Evolutionary conservation across 2,329 filamentous ascomycete species (phyloP).

Genomic region (Ophiostoma sp.): DNA sequence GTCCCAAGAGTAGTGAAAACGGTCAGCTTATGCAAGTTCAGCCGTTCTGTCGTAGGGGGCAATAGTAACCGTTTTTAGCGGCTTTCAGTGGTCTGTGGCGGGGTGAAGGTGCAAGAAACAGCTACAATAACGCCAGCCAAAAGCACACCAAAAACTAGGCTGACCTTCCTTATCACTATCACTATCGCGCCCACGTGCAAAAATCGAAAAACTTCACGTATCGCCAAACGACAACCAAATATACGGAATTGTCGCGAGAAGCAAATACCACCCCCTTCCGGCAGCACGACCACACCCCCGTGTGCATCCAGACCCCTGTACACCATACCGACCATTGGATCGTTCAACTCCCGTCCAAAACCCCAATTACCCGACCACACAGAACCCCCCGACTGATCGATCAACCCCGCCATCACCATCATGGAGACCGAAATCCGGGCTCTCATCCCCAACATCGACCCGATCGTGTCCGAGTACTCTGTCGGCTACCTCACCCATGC

Average conservation of each 20-base stretch:
- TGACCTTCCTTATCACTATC: background rate
- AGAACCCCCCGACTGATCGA: background rate
- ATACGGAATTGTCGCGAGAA: background rate
- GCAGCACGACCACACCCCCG: background rate
- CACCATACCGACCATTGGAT: too few species aligned
- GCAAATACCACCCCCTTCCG: background rate
- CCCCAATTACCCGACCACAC: background rate
- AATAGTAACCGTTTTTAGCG: background rate
- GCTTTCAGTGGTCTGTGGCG: background rate
- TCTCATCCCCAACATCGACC: slow-evolving; percentile 83
- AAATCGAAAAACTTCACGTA: slow-evolving; percentile 19
- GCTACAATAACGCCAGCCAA: background rate
- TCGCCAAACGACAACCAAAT: background rate
- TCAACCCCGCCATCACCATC: slow-evolving; percentile 53
- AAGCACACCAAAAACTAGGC: background rate
- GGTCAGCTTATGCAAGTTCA: slow-evolving; percentile 3
- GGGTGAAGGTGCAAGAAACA: background rate
- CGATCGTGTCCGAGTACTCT: slow-evolving; percentile 86
- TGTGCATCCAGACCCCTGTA: background rate
- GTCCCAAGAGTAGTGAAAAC: background rate
- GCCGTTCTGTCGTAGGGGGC: background rate
- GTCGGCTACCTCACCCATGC: slow-evolving; percentile 94
- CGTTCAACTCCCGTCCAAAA: background rate
- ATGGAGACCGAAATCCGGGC: slow-evolving; percentile 90
- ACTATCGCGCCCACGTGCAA: slow-evolving; percentile 25